phyloP scores from a whole-genome alignment of 495 filamentous ascomycete species.

The Penicillium coffeae region DNA sequence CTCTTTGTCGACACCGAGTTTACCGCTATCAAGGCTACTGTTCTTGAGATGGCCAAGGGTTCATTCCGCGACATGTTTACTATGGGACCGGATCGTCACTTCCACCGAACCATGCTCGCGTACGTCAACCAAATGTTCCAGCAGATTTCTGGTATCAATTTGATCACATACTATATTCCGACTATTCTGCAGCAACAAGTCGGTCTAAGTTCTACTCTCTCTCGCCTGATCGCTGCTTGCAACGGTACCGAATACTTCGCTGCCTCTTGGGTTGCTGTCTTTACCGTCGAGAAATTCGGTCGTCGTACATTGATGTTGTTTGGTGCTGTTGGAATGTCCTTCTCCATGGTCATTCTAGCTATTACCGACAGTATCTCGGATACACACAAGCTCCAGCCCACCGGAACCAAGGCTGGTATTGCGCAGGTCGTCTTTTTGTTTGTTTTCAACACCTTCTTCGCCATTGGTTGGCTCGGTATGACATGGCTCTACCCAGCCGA shows the following conservation, averaged over 20 bases:
- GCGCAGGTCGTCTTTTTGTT: constrained; percentile 62
- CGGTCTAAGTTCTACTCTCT: constrained; percentile 50
- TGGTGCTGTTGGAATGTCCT: constrained; percentile 64
- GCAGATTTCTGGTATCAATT: constrained; percentile 71
- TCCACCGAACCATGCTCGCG: constrained; percentile 67
- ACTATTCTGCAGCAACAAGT: constrained; percentile 59
- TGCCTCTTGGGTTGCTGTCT: constrained; percentile 67
- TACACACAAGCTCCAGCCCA: constrained; percentile 16
- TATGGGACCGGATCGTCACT: constrained; percentile 66
- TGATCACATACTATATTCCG: constrained; percentile 71
- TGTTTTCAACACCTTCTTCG: constrained; percentile 74
- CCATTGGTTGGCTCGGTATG: constrained; percentile 74
- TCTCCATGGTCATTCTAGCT: constrained; percentile 66
- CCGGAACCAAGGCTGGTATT: constrained; percentile 37
- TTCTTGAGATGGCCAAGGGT: constrained; percentile 65
- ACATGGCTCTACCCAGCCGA: constrained; percentile 67
- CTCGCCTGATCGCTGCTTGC: constrained; percentile 65
- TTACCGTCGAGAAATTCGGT: constrained; percentile 66
- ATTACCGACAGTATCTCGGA: constrained; percentile 35
- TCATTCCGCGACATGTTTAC: constrained; percentile 67
- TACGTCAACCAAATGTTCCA: constrained; percentile 80
- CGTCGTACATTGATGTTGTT: constrained; percentile 70
- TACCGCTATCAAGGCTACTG: constrained; percentile 69
- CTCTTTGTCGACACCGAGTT: constrained; percentile 60
- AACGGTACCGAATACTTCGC: constrained; percentile 74